A percentile compares a stretch with the other conserved stretches of the same genome.
Evolutionary conservation across 2,329 filamentous ascomycete genomes (phyloP).

Genomic region (Fusarium sp.): DNA sequence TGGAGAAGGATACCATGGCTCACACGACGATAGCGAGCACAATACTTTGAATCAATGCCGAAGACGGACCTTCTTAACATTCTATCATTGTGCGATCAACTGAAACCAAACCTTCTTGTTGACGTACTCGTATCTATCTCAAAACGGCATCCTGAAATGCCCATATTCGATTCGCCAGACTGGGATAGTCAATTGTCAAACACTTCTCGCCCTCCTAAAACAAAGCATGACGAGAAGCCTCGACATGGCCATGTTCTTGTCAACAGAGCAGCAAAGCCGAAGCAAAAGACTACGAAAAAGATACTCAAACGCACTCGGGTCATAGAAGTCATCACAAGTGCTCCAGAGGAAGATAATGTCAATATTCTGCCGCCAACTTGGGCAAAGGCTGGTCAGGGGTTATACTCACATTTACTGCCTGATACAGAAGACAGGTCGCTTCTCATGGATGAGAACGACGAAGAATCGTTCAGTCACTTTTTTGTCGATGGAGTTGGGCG

Average conservation of each 20-base stretch:
- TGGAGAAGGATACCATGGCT: background rate
- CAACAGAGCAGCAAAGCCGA: constrained; percentile 44
- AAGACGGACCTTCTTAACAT: constrained; percentile 54
- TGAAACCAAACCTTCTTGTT: constrained; percentile 54
- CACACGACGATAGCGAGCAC: constrained; percentile 46
- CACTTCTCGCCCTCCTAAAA: constrained; percentile 21
- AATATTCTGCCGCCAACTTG: constrained; percentile 53
- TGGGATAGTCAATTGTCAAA: constrained; percentile 48
- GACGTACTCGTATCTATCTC: constrained; percentile 57
- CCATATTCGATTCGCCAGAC: constrained; percentile 55
- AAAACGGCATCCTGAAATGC: constrained; percentile 54
- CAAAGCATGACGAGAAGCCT: constrained; percentile 35
- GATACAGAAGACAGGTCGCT: constrained; percentile 53
- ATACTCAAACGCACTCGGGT: constrained; percentile 46
- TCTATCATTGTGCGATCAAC: constrained; percentile 54
- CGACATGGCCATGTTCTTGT: constrained; percentile 47
- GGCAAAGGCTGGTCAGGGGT: constrained; percentile 52
- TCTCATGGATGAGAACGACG: constrained; percentile 54
- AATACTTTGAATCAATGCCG: constrained; percentile 53
- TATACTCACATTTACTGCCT: constrained; percentile 52
- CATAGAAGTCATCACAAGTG: constrained; percentile 43
- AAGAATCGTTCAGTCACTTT: constrained; percentile 58
- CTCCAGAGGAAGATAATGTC: constrained; percentile 44
- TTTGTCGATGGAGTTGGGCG: constrained; percentile 52
- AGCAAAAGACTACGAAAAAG: constrained; percentile 48